Percentiles rank a stretch among this genome's conserved stretches.
These are phyloP conservation scores for Candida glucosophila DNA, from an alignment of 1,139 yeast genomes.

Conservation along the genomic window DNA sequence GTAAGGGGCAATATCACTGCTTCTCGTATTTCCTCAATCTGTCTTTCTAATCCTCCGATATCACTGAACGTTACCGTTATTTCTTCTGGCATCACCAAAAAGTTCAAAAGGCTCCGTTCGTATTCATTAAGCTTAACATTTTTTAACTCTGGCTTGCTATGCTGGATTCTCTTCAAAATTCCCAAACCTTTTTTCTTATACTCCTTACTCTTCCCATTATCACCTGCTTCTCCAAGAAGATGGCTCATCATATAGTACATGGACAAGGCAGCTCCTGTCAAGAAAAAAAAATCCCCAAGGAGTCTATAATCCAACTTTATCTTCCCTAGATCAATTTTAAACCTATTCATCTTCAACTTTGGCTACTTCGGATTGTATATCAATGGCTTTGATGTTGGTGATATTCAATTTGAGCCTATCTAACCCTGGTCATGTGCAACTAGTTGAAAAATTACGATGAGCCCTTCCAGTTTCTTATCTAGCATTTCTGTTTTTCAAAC, in stretches of 20 bases:
- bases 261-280: constrained; percentile 78
- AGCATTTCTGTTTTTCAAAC: too few relatives aligned
- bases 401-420: too few relatives aligned
- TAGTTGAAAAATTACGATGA: too few relatives aligned
- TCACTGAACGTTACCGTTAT: constrained; percentile 68
- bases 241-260: constrained; percentile 63
- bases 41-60: constrained; percentile 79
- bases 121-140: constrained; percentile 57
- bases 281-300: constrained; percentile 58
- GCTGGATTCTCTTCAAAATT: constrained; percentile 51
- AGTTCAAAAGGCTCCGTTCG: constrained; percentile 65
- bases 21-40: constrained; percentile 79
- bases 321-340: constrained; percentile 31
- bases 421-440: too few relatives aligned
- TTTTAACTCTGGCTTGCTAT: constrained; percentile 51
- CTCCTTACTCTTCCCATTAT: constrained; percentile 52
- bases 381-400: too few relatives aligned
- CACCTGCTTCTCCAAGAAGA: constrained; percentile 45
- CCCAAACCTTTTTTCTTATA: constrained; percentile 59
- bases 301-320: constrained; percentile 46
- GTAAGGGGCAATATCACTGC: constrained; percentile 85
- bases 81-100: constrained; percentile 81
- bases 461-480: too few relatives aligned
- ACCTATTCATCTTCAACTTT: constrained; percentile 19
- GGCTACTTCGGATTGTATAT: too few relatives aligned